Base-by-base conservation (phyloP, 495 filamentous ascomycete species). In the Penicillium egyptiacum region DNA sequence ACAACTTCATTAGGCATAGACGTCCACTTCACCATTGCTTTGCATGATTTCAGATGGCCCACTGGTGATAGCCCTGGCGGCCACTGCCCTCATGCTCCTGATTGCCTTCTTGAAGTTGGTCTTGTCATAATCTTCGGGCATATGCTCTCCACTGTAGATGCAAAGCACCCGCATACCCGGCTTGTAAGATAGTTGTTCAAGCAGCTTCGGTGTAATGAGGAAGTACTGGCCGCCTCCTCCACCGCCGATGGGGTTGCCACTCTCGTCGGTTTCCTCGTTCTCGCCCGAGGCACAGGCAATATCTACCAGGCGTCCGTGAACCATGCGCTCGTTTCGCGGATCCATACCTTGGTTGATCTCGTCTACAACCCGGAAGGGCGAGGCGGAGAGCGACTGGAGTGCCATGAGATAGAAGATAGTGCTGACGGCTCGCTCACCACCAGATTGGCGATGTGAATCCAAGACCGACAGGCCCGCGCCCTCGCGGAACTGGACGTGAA, bases 281-380 rank as follows among this genome's bases (percentile, higher is more conserved):
- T 43, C 51, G 44, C 58, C 61, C 16, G 68, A 60, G 11, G 67
- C 79, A 61, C 92, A 96, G 42, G 92, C 92, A 68, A 96, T 94
- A 66, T 92, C 90, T 2, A 97, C 92, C 86, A 99, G 90, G 50
- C 95, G 87, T 64, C 91, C 90, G 73, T 99, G 94, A 12, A 98
- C 95, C 81, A 97, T 92, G 42, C 94, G 86, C 75, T 98, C 94
- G 73, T 98, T 98, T 43, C 95, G 85, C 22, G 95, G 93, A 73
- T 98, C 94, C 94, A 98, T 98, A 58, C 94, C 94, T 76, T 98
- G 94, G 65, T 98, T 98, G 76, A 98, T 98, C 74, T 98, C 94
- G 75, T 98, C 94, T 53, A 99, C 94, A 40, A 98, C 94, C 52
- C 94, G 92, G 86, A 99, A 99, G n/a, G 94, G 94, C 2, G 91